These are phyloP conservation scores for Globisporangium ultimum DNA, from an alignment of 352 stramenopile species.

Conservation along the genomic window DNA sequence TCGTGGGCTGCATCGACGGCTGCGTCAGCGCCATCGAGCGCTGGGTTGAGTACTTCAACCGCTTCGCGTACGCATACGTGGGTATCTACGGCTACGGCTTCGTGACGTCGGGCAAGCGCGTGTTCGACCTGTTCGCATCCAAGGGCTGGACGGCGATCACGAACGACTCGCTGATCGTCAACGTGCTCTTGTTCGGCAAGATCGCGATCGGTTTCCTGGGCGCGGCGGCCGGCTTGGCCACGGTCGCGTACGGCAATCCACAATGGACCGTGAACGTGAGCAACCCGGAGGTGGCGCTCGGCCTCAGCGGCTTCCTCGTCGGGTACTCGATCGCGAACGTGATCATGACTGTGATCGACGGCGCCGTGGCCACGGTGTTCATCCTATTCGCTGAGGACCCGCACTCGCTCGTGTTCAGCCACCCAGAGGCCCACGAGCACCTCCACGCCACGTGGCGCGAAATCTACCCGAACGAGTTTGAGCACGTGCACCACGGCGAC, in stretches of 20 bases:
- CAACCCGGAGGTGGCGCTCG: constrained; percentile 42
- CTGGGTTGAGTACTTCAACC: constrained; percentile 76
- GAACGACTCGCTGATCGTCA: constrained; percentile 69
- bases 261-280: constrained; percentile 44
- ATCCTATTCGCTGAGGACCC: constrained; percentile 53
- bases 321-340: constrained; percentile 49
- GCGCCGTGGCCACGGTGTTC: constrained; percentile 49
- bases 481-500: constrained; percentile 9
- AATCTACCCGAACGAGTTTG: constrained; percentile 44
- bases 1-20: constrained; percentile 46
- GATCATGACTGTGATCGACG: constrained; percentile 48
- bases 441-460: constrained; percentile 42
- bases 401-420: constrained; percentile 33
- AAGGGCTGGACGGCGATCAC: constrained; percentile 63
- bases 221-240: constrained; percentile 31
- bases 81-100: constrained; percentile 73
- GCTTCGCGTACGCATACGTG: constrained; percentile 73
- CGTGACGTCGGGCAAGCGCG: constrained; percentile 35
- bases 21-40: constrained; percentile 50
- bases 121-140: constrained; percentile 51
- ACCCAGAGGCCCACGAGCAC: constrained; percentile 34
- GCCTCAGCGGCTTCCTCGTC: constrained; percentile 42
- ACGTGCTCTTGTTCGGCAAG: constrained; percentile 55
- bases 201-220: constrained; percentile 55
- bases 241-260: constrained; percentile 31